Base-by-base conservation (phyloP, 2,329 filamentous ascomycete species). In the Clarireedia paspali region DNA sequence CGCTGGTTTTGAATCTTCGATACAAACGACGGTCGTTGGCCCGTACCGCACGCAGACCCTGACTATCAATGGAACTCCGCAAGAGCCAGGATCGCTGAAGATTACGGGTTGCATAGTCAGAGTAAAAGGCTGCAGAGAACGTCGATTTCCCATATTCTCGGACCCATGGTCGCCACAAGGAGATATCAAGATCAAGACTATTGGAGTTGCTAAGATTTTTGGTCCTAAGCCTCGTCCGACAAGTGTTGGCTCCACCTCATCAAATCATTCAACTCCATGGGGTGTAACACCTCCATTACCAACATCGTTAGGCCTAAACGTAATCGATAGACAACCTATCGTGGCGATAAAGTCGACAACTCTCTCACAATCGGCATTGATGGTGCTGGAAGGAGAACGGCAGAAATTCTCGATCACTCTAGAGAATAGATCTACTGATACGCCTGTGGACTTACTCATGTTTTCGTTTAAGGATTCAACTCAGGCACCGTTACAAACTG, bases 381-480 rank as follows among this genome's bases (percentile, higher is more conserved):
- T 96, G 91, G 80, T 99, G 10, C 77, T 99, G 5, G 92, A 97
- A 72, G 94, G 94, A 45, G 92, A 99, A 71, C 81, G 80, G 23
- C 85, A 84, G 63, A 75, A 76, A 0, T 95, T 97, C 67, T 85
- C 82, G 0, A 79, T 96, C 15, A 91, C 87, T 0, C 74, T 97
- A 14, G 81, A 87, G 62, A 99, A 99, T 62, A 75, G 83, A 7
- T 94, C 90, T 0, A 63, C 68, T 6, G 74, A 77, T 0, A 91
- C 87, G 1, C 77, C 89, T 1, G 89, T 89, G 1, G 89, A 96
- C 67, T 85, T 97, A 55, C 74, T 96, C 38, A 78, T 94, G 26
- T 90, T 96, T 58, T 91, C 89, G 0, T 95, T 95, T 68, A 85
- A 91, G 63, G 91, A 96, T 72, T 95, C 91, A 0, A 91, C 90